Evolutionary conservation across 169 alveolate species (phyloP), one percentile per base, ranked within the genome.

Genomic region (Cryptosporidium parvum): DNA sequence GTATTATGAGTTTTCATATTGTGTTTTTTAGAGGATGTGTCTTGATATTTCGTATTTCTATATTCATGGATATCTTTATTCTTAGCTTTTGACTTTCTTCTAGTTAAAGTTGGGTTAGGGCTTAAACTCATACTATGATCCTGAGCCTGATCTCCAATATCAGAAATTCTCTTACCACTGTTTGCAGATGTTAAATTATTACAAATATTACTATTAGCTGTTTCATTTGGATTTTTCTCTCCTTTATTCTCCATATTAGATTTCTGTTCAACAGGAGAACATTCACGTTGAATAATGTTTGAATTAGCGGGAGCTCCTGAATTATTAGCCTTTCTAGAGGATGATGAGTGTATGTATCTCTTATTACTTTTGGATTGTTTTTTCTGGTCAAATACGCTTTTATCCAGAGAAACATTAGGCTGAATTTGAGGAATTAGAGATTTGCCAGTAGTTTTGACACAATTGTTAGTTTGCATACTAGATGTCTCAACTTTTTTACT

Each of bases 251-350:
- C 72, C 5, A 37, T 8, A 37, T 52, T 44, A 65, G 51, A 37
- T 33, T 65, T 65, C 26, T 33, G 72, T 10, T 65, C 72, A 0
- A 35, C 3, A 33, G 72, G 33, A 35, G 33, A 18, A 10, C 18
- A 21, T 29, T 65, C 72, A 7, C 67, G 67, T n/a, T 65, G 39
- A 37, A 44, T 3, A 58, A 61, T 80, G 5, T 26, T 62, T 44
- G 65, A 23, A 7, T 53, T 16, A 1, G 51, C 62, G 12, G 65
- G 31, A 42, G 23, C 31, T 2, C 67, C 84, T 70, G 67, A 42
- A 59, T 61, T 80, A 14, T 62, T 65, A 9, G 67, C 70, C 58
- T 65, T 80, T 61, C 75, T 80, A 16, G 85, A 72, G 16, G 87
- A 75, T n/a, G 86, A 80, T 39, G 87, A 80, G 12, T 80, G 6